phyloP scores from a whole-genome alignment of 352 stramenopile species.

The Pythium rishiriense region DNA sequence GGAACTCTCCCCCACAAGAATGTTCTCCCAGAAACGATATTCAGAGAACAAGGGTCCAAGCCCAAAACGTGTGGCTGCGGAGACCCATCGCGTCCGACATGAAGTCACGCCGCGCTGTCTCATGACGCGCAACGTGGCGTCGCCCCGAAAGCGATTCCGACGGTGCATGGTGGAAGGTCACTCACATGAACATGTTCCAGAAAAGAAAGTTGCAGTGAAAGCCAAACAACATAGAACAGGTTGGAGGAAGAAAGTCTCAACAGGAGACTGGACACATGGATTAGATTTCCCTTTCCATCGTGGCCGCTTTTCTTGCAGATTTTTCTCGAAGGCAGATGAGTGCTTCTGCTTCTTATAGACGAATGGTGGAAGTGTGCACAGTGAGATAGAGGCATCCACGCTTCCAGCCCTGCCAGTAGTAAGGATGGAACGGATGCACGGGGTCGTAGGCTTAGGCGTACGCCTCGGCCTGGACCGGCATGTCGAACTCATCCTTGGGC shows the following conservation, averaged over 20 bases:
- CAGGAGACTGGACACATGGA: slow-evolving; percentile 9
- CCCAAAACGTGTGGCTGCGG: neutral
- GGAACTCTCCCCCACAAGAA: too few species aligned
- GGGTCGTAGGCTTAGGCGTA: slow-evolving; percentile 31
- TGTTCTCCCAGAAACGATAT: neutral
- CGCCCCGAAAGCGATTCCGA: neutral
- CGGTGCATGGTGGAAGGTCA: neutral
- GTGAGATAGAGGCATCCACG: neutral
- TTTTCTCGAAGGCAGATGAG: neutral
- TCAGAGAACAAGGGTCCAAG: neutral
- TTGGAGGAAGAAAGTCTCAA: neutral
- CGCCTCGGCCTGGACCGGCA: slow-evolving; percentile 38
- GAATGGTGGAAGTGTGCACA: neutral
- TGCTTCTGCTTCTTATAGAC: slow-evolving; percentile 11
- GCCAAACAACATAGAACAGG: neutral
- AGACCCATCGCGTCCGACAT: neutral
- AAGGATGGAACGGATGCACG: neutral
- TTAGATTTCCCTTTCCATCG: neutral
- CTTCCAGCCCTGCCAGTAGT: slow-evolving; percentile 9
- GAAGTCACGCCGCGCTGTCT: neutral
- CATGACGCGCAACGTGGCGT: neutral
- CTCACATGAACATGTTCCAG: neutral
- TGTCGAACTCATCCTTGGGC: slow-evolving; percentile 44
- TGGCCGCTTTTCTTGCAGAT: slow-evolving; percentile 3
- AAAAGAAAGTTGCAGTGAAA: neutral